Evolutionary conservation across 2,329 filamentous ascomycete species (phyloP).

Genomic region (Pseudofabraea citricarpa): DNA sequence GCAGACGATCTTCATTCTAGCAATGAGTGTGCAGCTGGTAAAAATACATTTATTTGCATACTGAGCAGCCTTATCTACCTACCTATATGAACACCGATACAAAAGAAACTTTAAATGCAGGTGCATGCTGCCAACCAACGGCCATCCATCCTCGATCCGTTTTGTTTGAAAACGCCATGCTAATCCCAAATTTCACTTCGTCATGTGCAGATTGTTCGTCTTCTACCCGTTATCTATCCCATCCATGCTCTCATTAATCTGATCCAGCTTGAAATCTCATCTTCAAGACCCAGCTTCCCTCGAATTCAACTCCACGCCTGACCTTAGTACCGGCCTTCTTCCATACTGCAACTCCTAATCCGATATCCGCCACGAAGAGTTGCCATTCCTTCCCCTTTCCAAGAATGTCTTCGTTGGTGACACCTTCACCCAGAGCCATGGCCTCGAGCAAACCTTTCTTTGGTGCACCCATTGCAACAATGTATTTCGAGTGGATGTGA

Average conservation of each 20-base stretch:
- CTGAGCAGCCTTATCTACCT: too few species aligned
- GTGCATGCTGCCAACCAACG: too few species aligned
- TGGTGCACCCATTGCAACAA: constrained; percentile 82
- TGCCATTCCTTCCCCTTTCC: constrained; percentile 53
- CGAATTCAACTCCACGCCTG: constrained; percentile 83
- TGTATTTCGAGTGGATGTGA: constrained; percentile 75
- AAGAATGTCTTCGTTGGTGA: constrained; percentile 23
- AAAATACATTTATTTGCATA: too few species aligned
- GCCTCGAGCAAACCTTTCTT: constrained; percentile 80
- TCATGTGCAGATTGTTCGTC: too few species aligned
- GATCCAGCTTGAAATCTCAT: constrained; percentile 38
- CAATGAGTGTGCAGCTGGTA: too few species aligned
- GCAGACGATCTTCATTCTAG: too few species aligned
- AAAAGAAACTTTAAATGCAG: too few species aligned
- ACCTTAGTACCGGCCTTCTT: constrained; percentile 77
- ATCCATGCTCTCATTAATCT: constrained; percentile 8
- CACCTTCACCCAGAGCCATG: constrained; percentile 36
- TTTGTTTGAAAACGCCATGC: too few species aligned
- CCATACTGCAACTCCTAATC: constrained; percentile 78
- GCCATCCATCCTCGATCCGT: too few species aligned
- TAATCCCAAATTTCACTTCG: too few species aligned
- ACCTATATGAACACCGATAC: too few species aligned
- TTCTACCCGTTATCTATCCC: neutral
- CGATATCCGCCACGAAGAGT: constrained; percentile 81
- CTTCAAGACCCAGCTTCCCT: constrained; percentile 77